Base-by-base conservation (phyloP, 2,329 filamentous ascomycete species). In the Cladorrhinum sp. region DNA sequence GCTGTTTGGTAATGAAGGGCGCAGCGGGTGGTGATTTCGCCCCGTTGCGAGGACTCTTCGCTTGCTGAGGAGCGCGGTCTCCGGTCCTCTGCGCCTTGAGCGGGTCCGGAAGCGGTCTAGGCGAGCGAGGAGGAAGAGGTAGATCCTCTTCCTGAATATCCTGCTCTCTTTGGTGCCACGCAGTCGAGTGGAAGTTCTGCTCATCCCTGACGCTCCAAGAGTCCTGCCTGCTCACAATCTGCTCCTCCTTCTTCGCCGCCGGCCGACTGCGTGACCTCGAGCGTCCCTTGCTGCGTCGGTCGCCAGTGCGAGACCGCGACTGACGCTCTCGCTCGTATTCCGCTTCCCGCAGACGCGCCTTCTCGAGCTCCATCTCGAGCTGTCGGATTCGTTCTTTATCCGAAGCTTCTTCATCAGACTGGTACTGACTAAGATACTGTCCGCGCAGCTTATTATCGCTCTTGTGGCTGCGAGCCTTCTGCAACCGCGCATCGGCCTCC, bases 371-470 rank as follows among this genome's bases (percentile, higher is more conserved):
- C 76, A 84, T 81, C 75, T 98, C 94, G 4, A 98, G 81, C 72
- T 97, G 88, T 68, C 84, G 84, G 64, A 97, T 87, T 46, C 92
- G 86, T 18, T 73, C 74, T 52, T 71, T 73, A 48, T 74, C 74
- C 24, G 71, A 66, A 58, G 74, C 70, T 63, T 80, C 73, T 71
- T 90, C 86, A 66, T 91, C 87, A 20, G 88, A 86, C 72, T 91
- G 89, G 72, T 96, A 96, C 71, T 96, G 90, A 70, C 90, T 94
- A 55, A 96, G 82, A 68, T 88, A 93, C 71, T 96, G 92, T 2
- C 92, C 92, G 62, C 87, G 88, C 21, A 96, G 79, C 64, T 87
- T 85, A 39, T 82, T 80, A 68, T 92, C 87, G 69, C 84, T 88
- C 64, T 78, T 79, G 16, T 53, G 57, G 23, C 79, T 80, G 63